phyloP scores from a whole-genome alignment of 1,284 basidiomycete genomes.

The Coniophora puteana region DNA sequence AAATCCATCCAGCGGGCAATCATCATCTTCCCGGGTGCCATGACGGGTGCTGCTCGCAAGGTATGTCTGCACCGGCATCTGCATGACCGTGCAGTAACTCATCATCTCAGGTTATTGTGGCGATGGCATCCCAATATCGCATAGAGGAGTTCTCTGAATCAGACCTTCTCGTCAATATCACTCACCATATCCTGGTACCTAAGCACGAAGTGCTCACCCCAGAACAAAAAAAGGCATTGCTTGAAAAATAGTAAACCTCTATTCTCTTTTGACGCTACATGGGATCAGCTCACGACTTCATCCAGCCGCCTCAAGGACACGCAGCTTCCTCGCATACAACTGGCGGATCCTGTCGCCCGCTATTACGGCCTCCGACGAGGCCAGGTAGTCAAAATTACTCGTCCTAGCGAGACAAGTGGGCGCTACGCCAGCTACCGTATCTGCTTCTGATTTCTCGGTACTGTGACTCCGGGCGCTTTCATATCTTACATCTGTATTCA shows the following conservation, averaged over 20 bases:
- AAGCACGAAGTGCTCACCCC: conserved; percentile 85
- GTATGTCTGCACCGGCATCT: conserved; percentile 36
- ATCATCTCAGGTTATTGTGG: conserved; percentile 72
- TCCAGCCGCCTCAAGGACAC: conserved; percentile 94
- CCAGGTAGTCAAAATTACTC: conserved; percentile 97
- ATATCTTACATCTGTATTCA: conserved; percentile 4
- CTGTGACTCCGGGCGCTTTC: conserved; percentile 5
- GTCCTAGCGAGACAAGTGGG: conserved; percentile 95
- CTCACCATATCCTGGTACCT: conserved; percentile 93
- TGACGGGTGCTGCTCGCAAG: conserved; percentile 96
- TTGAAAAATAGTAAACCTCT: conserved; percentile 87
- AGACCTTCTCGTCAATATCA: conserved; percentile 97
- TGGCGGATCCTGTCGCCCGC: conserved; percentile 93
- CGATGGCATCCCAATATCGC: conserved; percentile 82
- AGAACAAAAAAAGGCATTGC: conserved; percentile 84
- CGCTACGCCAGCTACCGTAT: conserved; percentile 93
- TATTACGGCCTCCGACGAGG: conserved; percentile 96
- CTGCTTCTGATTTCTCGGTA: conserved; percentile 54
- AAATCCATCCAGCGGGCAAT: conserved; percentile 89
- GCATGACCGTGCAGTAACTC: conserved; percentile 1
- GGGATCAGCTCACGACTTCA: conserved; percentile 11
- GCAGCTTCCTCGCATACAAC: conserved; percentile 94
- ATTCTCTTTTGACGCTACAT: conserved; percentile 1
- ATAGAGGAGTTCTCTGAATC: conserved; percentile 97
- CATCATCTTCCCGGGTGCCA: conserved; percentile 93